phyloP scores from a whole-genome alignment of 164 flowering plant genomes.

The Umbilicus rupestris region DNA sequence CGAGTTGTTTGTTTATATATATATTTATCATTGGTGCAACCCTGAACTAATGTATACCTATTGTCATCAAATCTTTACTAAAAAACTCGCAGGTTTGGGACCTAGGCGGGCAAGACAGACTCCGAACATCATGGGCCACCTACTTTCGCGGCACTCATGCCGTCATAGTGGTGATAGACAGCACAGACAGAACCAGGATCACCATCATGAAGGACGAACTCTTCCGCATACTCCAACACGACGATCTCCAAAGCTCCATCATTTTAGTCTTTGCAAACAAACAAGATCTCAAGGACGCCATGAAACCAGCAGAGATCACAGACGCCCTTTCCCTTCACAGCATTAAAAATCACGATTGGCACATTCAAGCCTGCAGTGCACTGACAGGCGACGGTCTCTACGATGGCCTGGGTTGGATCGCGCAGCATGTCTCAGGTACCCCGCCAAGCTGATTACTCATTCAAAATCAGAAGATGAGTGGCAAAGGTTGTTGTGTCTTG shows the following conservation, averaged over 20 bases:
- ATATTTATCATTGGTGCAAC: no score
- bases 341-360: constrained; percentile 95
- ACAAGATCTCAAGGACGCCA: constrained; percentile 88
- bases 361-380: constrained; percentile 87
- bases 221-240: constrained; percentile 70
- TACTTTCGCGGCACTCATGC: constrained; percentile 93
- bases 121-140: constrained; percentile 92
- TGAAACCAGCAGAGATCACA: constrained; percentile 90
- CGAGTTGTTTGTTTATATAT: no score
- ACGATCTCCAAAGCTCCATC: constrained; percentile 66
- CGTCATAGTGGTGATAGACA: constrained; percentile 80
- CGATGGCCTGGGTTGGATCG: constrained; percentile 90
- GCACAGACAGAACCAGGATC: constrained; percentile 85
- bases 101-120: constrained; percentile 90
- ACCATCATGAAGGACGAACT: constrained; percentile 88
- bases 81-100: constrained; percentile 59
- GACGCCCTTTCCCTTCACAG: constrained; percentile 86
- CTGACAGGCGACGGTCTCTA: constrained; percentile 79
- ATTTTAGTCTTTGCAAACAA: constrained; percentile 82
- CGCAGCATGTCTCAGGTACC: constrained; percentile 66
- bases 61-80: neutral
- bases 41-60: no score
- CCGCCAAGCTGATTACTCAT: no score
- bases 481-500: no score
- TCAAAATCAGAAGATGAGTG: no score